Base-by-base conservation (phyloP, 1,139 yeast genomes). In the Candida sp. region DNA sequence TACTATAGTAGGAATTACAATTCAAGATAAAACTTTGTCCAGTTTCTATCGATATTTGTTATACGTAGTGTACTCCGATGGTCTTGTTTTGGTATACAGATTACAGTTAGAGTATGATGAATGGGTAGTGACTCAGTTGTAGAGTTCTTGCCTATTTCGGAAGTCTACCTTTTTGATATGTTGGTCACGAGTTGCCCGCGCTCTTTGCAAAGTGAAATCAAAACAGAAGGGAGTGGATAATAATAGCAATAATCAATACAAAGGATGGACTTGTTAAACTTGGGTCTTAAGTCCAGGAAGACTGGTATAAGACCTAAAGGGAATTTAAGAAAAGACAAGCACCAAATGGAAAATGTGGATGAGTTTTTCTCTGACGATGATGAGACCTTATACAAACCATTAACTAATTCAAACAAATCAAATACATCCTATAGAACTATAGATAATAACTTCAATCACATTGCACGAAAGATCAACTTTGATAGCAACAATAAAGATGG, bases 261-360 rank as follows among this genome's bases (percentile, higher is more conserved):
- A 32, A 32, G 9, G 22, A 72, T 72, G 77, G 82, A 80, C 56
- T 70, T 77, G 51, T 66, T 80, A 57, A 68, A 71, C 43, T 63
- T 81, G 35, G 87, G 87, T 12, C 58, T 70, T 33, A 71, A 66
- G 59, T 75, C 86, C 40, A 70, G 87, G 21, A 81, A 80, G 59
- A 79, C 87, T 1, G 88, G 88, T 7, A 59, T 82, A 21, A 68
- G 67, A 46, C 81, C 82, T 3, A 71, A 68, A 42, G 60, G 69
- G 44, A 71, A 81, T 60, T 56, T 85, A 37, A 64, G 68, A 30
- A 76, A 79, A 51, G 95, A 87, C 60, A 78, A 77, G 45, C 77
- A 81, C 57, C 85, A 89, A 33, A 80, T 88, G 84, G 96, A 89
- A 57, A 87, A 84, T 54, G 63, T 88, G 35, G 87, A 85, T 52